Conservation (phyloP, 129 eudicot genomes). For the Ambrosia trifida region DNA sequence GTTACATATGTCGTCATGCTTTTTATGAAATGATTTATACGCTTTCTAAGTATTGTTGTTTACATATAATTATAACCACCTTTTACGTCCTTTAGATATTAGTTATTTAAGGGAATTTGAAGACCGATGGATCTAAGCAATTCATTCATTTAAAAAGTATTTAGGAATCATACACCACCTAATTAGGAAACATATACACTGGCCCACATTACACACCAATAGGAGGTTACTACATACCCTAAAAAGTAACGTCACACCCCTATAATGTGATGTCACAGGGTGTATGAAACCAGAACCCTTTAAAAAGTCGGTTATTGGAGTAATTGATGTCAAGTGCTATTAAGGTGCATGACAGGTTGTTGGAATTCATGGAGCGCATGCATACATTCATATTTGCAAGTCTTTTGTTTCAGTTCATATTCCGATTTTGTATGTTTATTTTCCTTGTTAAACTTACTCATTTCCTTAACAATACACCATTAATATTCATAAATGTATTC, state of each 20-base stretch:
- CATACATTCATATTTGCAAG: slow-evolving; percentile 20
- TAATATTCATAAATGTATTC: slow-evolving; percentile 15
- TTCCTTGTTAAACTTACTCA: slow-evolving; percentile 24
- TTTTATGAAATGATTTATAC: no score
- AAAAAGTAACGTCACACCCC: no score
- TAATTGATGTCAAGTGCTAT: background rate
- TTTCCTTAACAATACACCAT: slow-evolving; percentile 15
- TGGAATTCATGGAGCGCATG: background rate
- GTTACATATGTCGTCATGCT: no score
- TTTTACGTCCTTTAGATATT: no score
- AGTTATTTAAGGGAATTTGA: background rate
- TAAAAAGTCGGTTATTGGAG: background rate
- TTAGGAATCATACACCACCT: no score
- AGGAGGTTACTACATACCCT: no score
- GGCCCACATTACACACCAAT: no score
- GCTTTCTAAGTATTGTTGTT: no score
- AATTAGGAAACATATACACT: no score
- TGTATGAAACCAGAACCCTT: no score
- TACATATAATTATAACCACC: no score
- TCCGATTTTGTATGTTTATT: slow-evolving; percentile 6
- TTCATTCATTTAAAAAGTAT: background rate
- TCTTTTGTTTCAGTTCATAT: slow-evolving; percentile 17
- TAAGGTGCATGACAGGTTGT: slow-evolving; percentile 1
- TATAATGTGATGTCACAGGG: no score
- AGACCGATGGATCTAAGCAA: background rate